Evolutionary conservation across 164 flowering plant species (phyloP).

Genomic region (Taxillus chinensis): DNA sequence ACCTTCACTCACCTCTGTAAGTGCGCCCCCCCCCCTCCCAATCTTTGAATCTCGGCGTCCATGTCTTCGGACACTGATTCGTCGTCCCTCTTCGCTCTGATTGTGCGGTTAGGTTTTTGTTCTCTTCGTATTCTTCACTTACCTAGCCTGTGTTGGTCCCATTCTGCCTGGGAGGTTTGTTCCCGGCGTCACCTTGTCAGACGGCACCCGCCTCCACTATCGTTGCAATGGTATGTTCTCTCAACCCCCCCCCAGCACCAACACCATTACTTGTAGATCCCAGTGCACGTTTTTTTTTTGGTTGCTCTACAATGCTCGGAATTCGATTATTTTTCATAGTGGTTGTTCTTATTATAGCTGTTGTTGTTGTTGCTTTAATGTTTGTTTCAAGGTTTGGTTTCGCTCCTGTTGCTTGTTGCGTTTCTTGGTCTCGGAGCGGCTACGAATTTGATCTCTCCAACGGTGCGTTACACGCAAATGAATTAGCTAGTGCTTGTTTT

Average conservation of each 20-base stretch:
- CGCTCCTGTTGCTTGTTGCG: constrained; percentile 45
- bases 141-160: constrained; percentile 60
- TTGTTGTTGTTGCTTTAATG: not conserved
- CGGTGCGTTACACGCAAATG: constrained; percentile 26
- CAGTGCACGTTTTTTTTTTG: not conserved
- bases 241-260: not conserved
- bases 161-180: constrained; percentile 66
- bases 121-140: constrained; percentile 42
- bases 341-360: too few relatives aligned
- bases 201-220: constrained; percentile 69
- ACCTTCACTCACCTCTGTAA: constrained; percentile 62
- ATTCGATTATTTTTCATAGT: not conserved
- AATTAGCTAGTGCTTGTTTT: too few relatives aligned
- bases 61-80: not conserved
- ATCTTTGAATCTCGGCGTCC: not conserved
- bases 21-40: constrained; percentile 1
- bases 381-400: constrained; percentile 40
- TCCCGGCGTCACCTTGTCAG: constrained; percentile 56
- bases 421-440: constrained; percentile 48
- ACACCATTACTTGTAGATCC: not conserved
- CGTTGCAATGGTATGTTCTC: constrained; percentile 64
- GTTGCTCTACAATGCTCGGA: not conserved
- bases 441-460: constrained; percentile 44
- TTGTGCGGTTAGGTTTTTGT: constrained; percentile 35
- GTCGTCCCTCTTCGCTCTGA: not conserved